A percentile compares a stretch with the other conserved stretches of the same genome.
phyloP scores from a whole-genome alignment of 495 filamentous ascomycete species.

The Pseudomonodictys pantanalensis region DNA sequence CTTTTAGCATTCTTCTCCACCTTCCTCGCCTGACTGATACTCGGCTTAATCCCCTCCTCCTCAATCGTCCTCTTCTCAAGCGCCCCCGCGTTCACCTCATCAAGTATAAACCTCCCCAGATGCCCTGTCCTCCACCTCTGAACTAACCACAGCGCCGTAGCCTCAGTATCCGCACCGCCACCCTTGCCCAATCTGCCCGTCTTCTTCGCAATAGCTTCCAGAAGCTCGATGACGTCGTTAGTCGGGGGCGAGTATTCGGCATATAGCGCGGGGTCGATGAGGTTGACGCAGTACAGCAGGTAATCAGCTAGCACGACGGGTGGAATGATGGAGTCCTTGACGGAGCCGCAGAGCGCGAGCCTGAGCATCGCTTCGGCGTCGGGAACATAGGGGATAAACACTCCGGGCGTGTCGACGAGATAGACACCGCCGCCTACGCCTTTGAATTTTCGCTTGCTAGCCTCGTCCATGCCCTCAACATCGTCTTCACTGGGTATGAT shows the following conservation, averaged over 20 bases:
- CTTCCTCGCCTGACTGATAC: slow-evolving; percentile 41
- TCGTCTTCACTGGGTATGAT: slow-evolving; percentile 59
- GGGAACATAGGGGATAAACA: slow-evolving; percentile 88
- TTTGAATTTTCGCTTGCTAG: neutral
- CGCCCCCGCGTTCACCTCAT: slow-evolving; percentile 65
- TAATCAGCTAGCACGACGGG: slow-evolving; percentile 80
- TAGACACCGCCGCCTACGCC: slow-evolving; percentile 52
- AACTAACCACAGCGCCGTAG: slow-evolving; percentile 77
- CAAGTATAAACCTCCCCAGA: slow-evolving; percentile 74
- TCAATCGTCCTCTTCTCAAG: slow-evolving; percentile 42
- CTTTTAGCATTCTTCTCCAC: slow-evolving; percentile 36
- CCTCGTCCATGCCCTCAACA: slow-evolving; percentile 31
- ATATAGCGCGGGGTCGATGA: slow-evolving; percentile 58
- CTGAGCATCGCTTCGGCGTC: slow-evolving; percentile 88
- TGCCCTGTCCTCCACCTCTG: slow-evolving; percentile 77
- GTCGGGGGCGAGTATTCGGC: slow-evolving; percentile 65
- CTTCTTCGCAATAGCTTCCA: slow-evolving; percentile 64
- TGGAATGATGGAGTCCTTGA: slow-evolving; percentile 82
- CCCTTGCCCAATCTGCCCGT: slow-evolving; percentile 77
- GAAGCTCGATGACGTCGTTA: slow-evolving; percentile 70
- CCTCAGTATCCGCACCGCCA: slow-evolving; percentile 66
- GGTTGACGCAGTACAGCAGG: slow-evolving; percentile 79
- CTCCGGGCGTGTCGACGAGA: slow-evolving; percentile 73
- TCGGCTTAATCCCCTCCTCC: slow-evolving; percentile 27
- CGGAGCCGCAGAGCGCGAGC: slow-evolving; percentile 81